A percentile compares a stretch with the other conserved stretches of the same genome.
Conservation (phyloP, 345 rosid genomes). For the Psidium friedrichsthalianum region DNA sequence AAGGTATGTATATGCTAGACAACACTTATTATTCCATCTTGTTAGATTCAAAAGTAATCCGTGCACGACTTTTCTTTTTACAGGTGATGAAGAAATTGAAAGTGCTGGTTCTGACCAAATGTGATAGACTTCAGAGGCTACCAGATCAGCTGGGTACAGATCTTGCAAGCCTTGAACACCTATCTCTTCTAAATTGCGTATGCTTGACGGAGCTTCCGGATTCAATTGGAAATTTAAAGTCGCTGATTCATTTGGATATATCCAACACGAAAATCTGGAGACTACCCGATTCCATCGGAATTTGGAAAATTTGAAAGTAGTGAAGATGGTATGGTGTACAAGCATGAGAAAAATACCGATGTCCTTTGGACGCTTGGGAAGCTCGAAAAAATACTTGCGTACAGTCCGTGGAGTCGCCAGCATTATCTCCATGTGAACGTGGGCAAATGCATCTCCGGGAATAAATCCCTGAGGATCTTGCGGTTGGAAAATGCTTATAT, state of each 20-base stretch:
- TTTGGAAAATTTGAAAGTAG: background rate
- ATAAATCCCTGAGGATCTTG: too few species aligned
- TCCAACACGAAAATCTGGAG: background rate
- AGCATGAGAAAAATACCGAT: too few species aligned
- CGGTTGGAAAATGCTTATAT: background rate
- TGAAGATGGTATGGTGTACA: accelerated
- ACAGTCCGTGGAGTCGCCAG: too few species aligned
- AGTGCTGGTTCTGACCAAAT: background rate
- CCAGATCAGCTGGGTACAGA: background rate
- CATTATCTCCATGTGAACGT: too few species aligned
- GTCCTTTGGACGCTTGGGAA: too few species aligned
- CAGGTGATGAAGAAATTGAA: background rate
- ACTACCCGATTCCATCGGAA: background rate
- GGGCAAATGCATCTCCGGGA: too few species aligned
- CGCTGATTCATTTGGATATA: background rate
- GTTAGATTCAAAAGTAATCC: too few species aligned
- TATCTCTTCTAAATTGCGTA: accelerated
- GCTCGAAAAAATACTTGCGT: too few species aligned
- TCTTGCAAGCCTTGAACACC: background rate
- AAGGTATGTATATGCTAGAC: background rate
- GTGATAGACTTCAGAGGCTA: accelerated
- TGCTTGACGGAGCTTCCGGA: background rate
- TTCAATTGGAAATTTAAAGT: background rate
- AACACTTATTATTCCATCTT: too few species aligned
- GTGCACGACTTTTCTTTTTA: too few species aligned